phyloP scores from a whole-genome alignment of 352 stramenopile genomes.

The Globisporangium abappressorium region DNA sequence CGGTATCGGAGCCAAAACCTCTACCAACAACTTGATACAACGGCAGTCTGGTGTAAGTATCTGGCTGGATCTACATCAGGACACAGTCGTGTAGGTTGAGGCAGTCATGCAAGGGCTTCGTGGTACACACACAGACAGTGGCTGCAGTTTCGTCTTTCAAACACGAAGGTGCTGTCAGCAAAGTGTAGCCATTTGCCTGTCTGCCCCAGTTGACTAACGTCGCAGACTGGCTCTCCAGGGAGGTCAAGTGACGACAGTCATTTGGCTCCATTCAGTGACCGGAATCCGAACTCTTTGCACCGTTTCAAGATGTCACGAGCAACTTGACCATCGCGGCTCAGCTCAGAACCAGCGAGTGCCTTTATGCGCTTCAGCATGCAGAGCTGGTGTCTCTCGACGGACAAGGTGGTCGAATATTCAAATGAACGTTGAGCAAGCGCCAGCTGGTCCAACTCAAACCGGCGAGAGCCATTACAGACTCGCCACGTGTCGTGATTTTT shows the following conservation, averaged over 20 bases:
- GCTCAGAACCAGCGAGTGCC: too few relatives aligned
- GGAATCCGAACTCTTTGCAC: not conserved
- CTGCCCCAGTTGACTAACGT: not conserved
- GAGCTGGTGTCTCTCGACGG: not conserved
- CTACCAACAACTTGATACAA: too few relatives aligned
- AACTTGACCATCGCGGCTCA: too few relatives aligned
- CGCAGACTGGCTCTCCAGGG: not conserved
- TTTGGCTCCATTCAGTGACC: not conserved
- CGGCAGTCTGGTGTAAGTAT: too few relatives aligned
- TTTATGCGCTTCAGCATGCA: too few relatives aligned
- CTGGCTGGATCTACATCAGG: too few relatives aligned
- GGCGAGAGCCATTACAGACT: not conserved
- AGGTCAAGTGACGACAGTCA: too few relatives aligned
- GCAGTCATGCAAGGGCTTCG: too few relatives aligned
- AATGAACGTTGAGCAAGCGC: not conserved
- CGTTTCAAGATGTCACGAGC: not conserved
- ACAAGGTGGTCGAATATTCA: not conserved
- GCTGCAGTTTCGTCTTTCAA: not conserved
- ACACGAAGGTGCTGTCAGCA: not conserved
- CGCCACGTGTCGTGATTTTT: conserved; percentile 1
- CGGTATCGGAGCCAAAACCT: too few relatives aligned
- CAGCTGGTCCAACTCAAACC: not conserved
- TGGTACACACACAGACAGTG: too few relatives aligned
- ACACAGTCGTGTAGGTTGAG: too few relatives aligned
- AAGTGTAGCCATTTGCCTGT: conserved; percentile 8